Percentiles rank a stretch among this genome's conserved stretches.
Evolutionary conservation across 768 basidiomycete genomes (phyloP).

Genomic region (Serendipita sp.): DNA sequence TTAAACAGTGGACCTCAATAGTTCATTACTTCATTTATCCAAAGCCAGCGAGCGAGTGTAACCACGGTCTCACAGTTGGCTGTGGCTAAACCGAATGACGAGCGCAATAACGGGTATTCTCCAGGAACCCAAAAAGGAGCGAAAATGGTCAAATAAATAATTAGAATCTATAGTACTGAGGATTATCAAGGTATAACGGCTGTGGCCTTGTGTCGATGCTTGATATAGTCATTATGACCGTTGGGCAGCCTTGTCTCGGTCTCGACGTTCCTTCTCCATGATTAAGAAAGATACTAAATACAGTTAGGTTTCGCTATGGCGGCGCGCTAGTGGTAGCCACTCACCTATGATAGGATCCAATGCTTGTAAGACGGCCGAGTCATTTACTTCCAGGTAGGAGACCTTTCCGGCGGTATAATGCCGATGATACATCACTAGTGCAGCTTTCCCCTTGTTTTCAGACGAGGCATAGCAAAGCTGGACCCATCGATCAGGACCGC

Average conservation of each 20-base stretch:
- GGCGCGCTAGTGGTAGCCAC: background rate
- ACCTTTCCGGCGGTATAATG: background rate
- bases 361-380: background rate
- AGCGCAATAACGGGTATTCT: no score
- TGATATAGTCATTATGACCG: no score
- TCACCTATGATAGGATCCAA: background rate
- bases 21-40: no score
- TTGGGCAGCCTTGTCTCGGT: background rate
- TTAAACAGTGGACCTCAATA: no score
- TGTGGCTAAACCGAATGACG: no score
- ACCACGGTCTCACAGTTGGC: no score
- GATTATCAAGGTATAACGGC: no score
- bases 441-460: background rate
- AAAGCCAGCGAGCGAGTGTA: no score
- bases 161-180: no score
- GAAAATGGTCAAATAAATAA: no score
- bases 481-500: background rate
- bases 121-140: no score
- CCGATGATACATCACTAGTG: background rate
- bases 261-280: constrained; percentile 1
- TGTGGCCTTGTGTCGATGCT: no score
- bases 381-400: background rate
- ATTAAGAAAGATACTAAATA: background rate
- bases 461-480: background rate
- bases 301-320: background rate